Conservation (phyloP, 1,284 basidiomycete species). For the Leccinum pachyderme region DNA sequence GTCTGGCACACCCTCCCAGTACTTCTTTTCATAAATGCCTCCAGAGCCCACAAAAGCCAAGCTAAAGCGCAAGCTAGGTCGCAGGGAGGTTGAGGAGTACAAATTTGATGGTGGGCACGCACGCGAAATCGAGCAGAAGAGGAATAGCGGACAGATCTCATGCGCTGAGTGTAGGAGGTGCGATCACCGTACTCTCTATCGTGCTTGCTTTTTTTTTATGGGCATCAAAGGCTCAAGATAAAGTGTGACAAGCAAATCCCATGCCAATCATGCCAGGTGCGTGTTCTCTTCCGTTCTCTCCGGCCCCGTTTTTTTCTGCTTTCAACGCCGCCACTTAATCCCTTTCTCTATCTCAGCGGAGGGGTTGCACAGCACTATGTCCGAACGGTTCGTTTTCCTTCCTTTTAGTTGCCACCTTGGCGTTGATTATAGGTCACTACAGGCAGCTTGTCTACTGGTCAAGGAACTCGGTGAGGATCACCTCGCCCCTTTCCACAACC, state of each 20-base stretch:
- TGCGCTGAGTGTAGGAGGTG: constrained; percentile 65
- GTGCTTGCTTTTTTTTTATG: constrained; percentile 2
- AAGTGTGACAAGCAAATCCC: constrained; percentile 78
- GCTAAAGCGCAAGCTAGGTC: constrained; percentile 44
- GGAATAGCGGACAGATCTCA: constrained; percentile 51
- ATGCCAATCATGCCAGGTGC: constrained; percentile 65
- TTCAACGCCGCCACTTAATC: neutral
- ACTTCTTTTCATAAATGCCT: constrained; percentile 38
- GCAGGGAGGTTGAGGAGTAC: constrained; percentile 48
- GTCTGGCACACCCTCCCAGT: neutral
- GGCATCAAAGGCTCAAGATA: constrained; percentile 59
- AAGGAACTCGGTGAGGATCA: constrained; percentile 52
- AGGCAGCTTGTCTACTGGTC: constrained; percentile 62
- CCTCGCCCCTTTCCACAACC: neutral
- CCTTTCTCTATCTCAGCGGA: constrained; percentile 34
- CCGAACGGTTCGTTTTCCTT: constrained; percentile 53
- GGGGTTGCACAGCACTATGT: constrained; percentile 68
- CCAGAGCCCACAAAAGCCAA: constrained; percentile 47
- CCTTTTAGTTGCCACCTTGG: neutral
- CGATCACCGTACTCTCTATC: constrained; percentile 42
- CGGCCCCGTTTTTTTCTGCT: neutral
- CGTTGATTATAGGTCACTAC: constrained; percentile 6
- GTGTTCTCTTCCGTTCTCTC: constrained; percentile 6
- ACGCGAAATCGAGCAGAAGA: constrained; percentile 53
- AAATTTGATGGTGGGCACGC: constrained; percentile 49